Base-by-base conservation (phyloP, 2,329 filamentous ascomycete genomes). In the Colletotrichum euphorbiae region DNA sequence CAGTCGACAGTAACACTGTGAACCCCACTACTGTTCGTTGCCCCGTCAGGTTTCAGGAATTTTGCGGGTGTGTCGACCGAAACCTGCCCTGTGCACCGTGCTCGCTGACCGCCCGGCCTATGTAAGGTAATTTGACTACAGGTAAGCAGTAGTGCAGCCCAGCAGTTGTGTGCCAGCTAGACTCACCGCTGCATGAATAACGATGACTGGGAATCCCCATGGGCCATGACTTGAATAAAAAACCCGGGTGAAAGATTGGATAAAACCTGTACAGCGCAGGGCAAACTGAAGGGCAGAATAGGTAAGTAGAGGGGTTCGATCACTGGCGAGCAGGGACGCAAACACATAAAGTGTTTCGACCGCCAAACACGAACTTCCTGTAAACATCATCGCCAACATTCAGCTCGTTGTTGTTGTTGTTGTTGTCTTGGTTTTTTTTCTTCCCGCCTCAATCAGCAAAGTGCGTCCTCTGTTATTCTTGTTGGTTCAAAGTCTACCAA, bases 1-100 rank as follows among this genome's bases (percentile, higher is more conserved):
- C 36, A 11, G 45, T 31, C 33, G 33, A 33, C 36, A 9, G 51
- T 28, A 15, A 38, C n/a, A n/a, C n/a, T n/a, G n/a, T n/a, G n/a
- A n/a, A n/a, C 51, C 31, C 31, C 51, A 54, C 51, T 36, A 17
- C 8, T 12, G 40, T 17, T 69, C 67, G 75, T 77, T 77, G 75
- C 75, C 77, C 76, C 72, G 77, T 76, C 77, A 79, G 75, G 71
- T 72, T 65, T 72, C 74, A 72, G 71, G 72, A 50, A 40, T 7
- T 54, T 57, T 60, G 55, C 36, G 42, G 46, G n/a, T 52, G 51
- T 24, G 31, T 40, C 51, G 31, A 54, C 48, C 28, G 19, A 50
- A 24, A 51, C 24, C 31, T 31, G 38, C n/a, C n/a, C n/a, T n/a
- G 57, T 50, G 45, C 56, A 60, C 57, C 28, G 45, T 60, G 33